Conservation (phyloP, 2,329 filamentous ascomycete species). For the Delphinella strobiligena region DNA sequence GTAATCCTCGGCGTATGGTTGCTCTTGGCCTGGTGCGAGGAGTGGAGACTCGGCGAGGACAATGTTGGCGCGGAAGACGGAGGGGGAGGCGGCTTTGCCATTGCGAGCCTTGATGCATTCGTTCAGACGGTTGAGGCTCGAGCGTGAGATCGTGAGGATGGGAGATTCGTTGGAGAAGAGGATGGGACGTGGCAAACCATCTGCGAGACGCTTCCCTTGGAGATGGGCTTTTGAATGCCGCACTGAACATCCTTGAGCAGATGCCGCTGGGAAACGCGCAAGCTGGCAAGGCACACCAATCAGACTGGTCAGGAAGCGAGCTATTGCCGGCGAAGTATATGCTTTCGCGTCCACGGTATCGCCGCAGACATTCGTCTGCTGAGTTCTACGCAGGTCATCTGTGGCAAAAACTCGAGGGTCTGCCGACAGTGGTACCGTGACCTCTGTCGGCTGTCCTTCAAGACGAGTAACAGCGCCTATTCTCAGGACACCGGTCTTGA, state of each 20-base stretch:
- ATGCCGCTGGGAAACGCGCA: slow-evolving; percentile 65
- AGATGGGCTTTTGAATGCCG: slow-evolving; percentile 63
- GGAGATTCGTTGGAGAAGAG: slow-evolving; percentile 88
- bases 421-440: slow-evolving; percentile 49
- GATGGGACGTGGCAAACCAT: slow-evolving; percentile 43
- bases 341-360: slow-evolving; percentile 60
- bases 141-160: slow-evolving; percentile 70
- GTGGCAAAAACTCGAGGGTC: slow-evolving; percentile 47
- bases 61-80: slow-evolving; percentile 82
- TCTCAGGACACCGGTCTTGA: slow-evolving; percentile 51
- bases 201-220: slow-evolving; percentile 32
- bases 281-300: slow-evolving; percentile 72
- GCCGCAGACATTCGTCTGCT: slow-evolving; percentile 62
- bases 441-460: slow-evolving; percentile 15
- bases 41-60: slow-evolving; percentile 47
- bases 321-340: slow-evolving; percentile 56
- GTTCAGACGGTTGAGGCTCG: slow-evolving; percentile 71
- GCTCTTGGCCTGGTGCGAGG: slow-evolving; percentile 31
- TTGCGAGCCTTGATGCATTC: slow-evolving; percentile 51
- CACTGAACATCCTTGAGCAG: slow-evolving; percentile 32
- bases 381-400: slow-evolving; percentile 19
- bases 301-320: slow-evolving; percentile 63
- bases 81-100: slow-evolving; percentile 53
- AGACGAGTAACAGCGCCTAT: slow-evolving; percentile 29
- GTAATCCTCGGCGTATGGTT: slow-evolving; percentile 66